These are phyloP conservation scores for Pseudonitzschia multiseries DNA, from an alignment of 108 stramenopile species.

Conservation along the genomic window DNA sequence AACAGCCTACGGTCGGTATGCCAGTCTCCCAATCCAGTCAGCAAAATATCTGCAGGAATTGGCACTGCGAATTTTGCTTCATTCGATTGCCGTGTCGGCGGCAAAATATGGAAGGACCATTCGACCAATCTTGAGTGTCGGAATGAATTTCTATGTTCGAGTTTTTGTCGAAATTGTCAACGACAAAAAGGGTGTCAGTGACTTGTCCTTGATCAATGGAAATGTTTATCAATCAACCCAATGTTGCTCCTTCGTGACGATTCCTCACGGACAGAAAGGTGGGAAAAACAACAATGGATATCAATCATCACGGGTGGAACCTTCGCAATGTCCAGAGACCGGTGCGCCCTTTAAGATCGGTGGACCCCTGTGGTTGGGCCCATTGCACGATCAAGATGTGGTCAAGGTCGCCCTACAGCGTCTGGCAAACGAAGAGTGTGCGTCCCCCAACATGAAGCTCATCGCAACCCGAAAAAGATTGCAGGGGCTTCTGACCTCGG, in stretches of 20 bases:
- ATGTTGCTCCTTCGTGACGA: constrained; percentile 88
- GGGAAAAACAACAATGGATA: constrained; percentile 56
- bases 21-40: constrained; percentile 80
- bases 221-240: constrained; percentile 91
- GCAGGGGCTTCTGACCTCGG: constrained; percentile 86
- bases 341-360: constrained; percentile 86
- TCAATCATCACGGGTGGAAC: constrained; percentile 49
- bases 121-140: constrained; percentile 89
- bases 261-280: constrained; percentile 53
- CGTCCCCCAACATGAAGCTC: constrained; percentile 44
- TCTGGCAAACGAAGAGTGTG: constrained; percentile 42
- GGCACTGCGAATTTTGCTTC: constrained; percentile 91
- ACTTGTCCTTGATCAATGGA: constrained; percentile 81
- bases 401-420: constrained; percentile 74
- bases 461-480: constrained; percentile 66
- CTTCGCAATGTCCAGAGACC: constrained; percentile 58
- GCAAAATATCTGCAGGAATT: constrained; percentile 93
- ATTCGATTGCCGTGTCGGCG: constrained; percentile 83
- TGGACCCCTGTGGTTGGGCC: constrained; percentile 95
- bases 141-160: constrained; percentile 97
- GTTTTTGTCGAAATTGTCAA: constrained; percentile 95
- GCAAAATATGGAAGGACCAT: constrained; percentile 89
- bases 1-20: constrained; percentile 93
- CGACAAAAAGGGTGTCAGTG: constrained; percentile 85
- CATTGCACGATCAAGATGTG: constrained; percentile 88